Conservation (phyloP, 305 asterid genomes). For the Nicotiana rustica region DNA sequence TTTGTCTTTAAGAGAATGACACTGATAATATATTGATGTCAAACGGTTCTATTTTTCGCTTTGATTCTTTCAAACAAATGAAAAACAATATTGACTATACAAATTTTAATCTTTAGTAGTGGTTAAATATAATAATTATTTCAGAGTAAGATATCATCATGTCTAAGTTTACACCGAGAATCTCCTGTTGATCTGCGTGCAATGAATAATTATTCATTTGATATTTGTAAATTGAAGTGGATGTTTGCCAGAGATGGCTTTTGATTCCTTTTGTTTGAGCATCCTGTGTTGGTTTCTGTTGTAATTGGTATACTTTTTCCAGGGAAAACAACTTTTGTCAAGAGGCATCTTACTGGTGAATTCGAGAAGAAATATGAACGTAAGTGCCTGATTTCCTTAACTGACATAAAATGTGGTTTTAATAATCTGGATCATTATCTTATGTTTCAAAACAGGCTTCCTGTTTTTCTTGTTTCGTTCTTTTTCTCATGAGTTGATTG, state of each 20-base stretch:
- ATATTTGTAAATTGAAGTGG: background rate
- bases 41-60: background rate
- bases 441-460: background rate
- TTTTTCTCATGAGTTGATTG: background rate
- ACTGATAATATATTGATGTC: background rate
- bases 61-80: background rate
- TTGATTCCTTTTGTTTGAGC: background rate
- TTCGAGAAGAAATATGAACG: slow-evolving; percentile 94
- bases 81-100: background rate
- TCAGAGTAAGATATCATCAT: background rate
- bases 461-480: background rate
- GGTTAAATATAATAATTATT: background rate
- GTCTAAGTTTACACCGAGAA: background rate
- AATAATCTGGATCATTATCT: background rate
- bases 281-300: background rate
- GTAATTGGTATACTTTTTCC: slow-evolving; percentile 25
- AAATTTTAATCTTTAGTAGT: background rate
- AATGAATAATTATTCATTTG: no score
- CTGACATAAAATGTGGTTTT: background rate
- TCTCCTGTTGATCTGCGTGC: no score
- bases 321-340: slow-evolving; percentile 90
- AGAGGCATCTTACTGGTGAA: slow-evolving; percentile 90
- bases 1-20: background rate
- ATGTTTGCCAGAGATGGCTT: slow-evolving; percentile 3
- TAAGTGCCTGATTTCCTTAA: slow-evolving; percentile 39